A percentile compares a stretch with the other conserved stretches of the same genome.
phyloP scores from a whole-genome alignment of 805 yeast genomes.

The Candida hungchunana region DNA sequence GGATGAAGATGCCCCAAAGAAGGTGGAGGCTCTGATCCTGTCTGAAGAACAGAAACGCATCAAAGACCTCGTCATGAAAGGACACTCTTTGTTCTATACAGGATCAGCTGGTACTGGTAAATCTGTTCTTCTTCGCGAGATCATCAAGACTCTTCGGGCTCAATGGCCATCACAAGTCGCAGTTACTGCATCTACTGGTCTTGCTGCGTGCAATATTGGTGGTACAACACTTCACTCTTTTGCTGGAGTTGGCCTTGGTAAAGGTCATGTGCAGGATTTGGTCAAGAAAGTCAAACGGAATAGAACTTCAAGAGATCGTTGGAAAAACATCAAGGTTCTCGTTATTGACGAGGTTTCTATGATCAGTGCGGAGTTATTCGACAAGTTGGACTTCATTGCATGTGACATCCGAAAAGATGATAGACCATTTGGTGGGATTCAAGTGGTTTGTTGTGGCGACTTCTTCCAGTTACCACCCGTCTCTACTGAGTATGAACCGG shows the following conservation, averaged over 20 bases:
- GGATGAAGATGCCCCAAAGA: too few species aligned
- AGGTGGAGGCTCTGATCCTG: slow-evolving; percentile 30
- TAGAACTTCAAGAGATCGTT: slow-evolving; percentile 44
- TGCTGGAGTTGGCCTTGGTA: slow-evolving; percentile 74
- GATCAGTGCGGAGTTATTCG: slow-evolving; percentile 67
- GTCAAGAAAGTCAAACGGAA: slow-evolving; percentile 50
- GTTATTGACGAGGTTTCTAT: slow-evolving; percentile 77
- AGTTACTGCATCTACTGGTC: slow-evolving; percentile 80
- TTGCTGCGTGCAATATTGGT: slow-evolving; percentile 79
- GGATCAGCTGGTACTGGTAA: slow-evolving; percentile 99
- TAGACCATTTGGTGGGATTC: slow-evolving; percentile 77
- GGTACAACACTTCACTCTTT: slow-evolving; percentile 75
- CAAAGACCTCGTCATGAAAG: slow-evolving; percentile 57
- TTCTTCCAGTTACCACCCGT: slow-evolving; percentile 83
- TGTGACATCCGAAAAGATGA: slow-evolving; percentile 40
- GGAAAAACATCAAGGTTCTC: slow-evolving; percentile 55
- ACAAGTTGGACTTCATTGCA: slow-evolving; percentile 61
- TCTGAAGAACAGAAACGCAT: slow-evolving; percentile 65
- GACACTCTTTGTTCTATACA: slow-evolving; percentile 78
- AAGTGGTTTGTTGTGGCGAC: slow-evolving; percentile 73
- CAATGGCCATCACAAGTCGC: too few species aligned
- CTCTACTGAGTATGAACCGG: slow-evolving; percentile 23
- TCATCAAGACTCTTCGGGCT: slow-evolving; percentile 53
- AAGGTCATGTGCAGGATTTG: slow-evolving; percentile 43
- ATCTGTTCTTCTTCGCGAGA: slow-evolving; percentile 70